These are phyloP conservation scores for Coprinopsis strossmayeri DNA, from an alignment of 768 basidiomycete species.

Conservation along the genomic window DNA sequence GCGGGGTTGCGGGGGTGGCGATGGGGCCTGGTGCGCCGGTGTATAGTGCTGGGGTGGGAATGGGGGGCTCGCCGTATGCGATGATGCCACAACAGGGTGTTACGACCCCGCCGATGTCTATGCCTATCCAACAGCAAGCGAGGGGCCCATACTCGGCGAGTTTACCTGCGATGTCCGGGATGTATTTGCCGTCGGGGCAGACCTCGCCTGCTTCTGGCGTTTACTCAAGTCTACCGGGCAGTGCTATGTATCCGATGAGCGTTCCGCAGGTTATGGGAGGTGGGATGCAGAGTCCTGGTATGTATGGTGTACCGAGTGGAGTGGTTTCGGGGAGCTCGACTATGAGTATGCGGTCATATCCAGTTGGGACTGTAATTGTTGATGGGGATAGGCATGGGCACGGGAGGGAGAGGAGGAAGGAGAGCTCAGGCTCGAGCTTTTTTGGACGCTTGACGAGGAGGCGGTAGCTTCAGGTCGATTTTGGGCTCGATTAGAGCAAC, in stretches of 20 bases:
- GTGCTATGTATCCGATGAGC: background rate
- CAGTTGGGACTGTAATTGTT: background rate
- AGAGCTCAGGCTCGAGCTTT: conserved; percentile 1
- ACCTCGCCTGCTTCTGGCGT: background rate
- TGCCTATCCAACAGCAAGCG: background rate
- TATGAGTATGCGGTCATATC: background rate
- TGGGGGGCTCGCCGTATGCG: background rate
- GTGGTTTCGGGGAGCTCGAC: background rate
- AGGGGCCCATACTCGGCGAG: background rate
- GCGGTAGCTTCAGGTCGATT: no score
- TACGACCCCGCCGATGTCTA: background rate
- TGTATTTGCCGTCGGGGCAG: conserved; percentile 1
- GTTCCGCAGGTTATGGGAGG: background rate
- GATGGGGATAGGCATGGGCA: no score
- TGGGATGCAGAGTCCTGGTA: background rate
- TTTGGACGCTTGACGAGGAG: background rate
- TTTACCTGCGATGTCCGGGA: background rate
- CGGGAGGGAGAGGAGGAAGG: no score
- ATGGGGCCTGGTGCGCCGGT: background rate
- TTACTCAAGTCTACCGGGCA: background rate
- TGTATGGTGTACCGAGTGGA: background rate
- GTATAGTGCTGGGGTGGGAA: background rate
- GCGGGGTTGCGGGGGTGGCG: background rate
- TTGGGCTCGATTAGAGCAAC: background rate
- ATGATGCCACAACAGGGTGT: no score